Evolutionary conservation across 1,284 basidiomycete species (phyloP).

Genomic region (Takashimella tepidaria): DNA sequence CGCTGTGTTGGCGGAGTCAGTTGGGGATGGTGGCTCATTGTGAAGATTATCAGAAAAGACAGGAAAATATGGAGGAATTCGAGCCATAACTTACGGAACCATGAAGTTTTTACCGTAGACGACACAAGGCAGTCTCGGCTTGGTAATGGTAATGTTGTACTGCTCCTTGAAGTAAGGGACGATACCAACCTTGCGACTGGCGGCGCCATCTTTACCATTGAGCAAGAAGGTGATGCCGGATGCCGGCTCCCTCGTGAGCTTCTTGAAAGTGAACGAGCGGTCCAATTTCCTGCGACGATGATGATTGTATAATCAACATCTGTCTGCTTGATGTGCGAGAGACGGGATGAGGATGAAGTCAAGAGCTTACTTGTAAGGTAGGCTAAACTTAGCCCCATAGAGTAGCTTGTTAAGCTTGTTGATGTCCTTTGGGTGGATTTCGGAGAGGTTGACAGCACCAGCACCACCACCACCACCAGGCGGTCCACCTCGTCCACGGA

Average conservation of each 20-base stretch:
- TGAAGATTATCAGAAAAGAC: not conserved
- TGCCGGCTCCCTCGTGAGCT: conserved; percentile 31
- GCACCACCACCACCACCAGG: conserved; percentile 14
- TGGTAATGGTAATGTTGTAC: conserved; percentile 38
- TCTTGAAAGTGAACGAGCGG: conserved; percentile 32
- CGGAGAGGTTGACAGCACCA: conserved; percentile 22
- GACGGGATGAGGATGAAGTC: not conserved
- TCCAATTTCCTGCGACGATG: conserved; percentile 18
- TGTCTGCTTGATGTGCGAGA: not conserved
- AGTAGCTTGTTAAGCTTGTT: conserved; percentile 37
- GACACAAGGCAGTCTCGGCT: conserved; percentile 43
- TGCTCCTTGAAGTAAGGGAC: conserved; percentile 43
- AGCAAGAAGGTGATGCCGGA: conserved; percentile 37
- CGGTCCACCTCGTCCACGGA: conserved; percentile 22
- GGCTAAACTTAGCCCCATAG: conserved; percentile 36
- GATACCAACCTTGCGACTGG: conserved; percentile 34
- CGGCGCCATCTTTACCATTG: conserved; percentile 32
- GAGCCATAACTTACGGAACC: conserved; percentile 35
- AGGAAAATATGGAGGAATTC: not conserved
- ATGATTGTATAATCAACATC: not conserved
- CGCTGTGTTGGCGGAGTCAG: conserved; percentile 18
- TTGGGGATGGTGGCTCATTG: not conserved
- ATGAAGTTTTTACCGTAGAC: conserved; percentile 42
- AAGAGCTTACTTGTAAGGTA: conserved; percentile 17
- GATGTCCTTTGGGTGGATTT: conserved; percentile 27